A percentile compares a stretch with the other conserved stretches of the same genome.
phyloP scores from a whole-genome alignment of 495 filamentous ascomycete species.

The Penicillium parvum region DNA sequence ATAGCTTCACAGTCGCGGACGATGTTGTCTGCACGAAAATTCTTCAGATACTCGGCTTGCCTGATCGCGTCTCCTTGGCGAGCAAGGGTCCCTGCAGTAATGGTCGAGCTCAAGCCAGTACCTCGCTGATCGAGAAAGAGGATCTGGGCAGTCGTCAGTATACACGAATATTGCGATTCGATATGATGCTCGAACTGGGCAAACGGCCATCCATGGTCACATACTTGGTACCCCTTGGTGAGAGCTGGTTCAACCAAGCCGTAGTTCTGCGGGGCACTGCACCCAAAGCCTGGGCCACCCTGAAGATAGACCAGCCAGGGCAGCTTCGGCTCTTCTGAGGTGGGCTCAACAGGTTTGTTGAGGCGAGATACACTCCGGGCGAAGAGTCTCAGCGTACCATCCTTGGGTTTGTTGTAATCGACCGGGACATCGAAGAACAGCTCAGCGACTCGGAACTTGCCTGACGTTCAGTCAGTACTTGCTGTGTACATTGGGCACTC shows the following conservation, averaged over 20 bases:
- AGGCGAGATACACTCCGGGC: constrained; percentile 64
- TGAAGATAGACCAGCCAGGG: constrained; percentile 65
- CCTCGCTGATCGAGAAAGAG: constrained; percentile 86
- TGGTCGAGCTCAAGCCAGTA: constrained; percentile 75
- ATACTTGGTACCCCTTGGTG: constrained; percentile 70
- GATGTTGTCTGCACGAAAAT: constrained; percentile 84
- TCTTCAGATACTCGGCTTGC: constrained; percentile 78
- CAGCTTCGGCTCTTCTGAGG: constrained; percentile 47
- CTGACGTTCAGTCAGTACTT: constrained; percentile 38
- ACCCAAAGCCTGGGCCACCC: constrained; percentile 77
- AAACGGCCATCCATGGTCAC: neutral
- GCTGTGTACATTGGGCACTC: neutral
- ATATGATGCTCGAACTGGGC: no score
- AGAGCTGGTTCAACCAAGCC: constrained; percentile 64
- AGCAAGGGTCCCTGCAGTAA: constrained; percentile 66
- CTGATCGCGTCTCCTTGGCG: constrained; percentile 55
- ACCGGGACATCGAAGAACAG: constrained; percentile 81
- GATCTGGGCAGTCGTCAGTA: constrained; percentile 42
- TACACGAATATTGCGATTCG: neutral
- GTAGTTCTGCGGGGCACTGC: constrained; percentile 65
- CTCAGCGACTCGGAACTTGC: constrained; percentile 71
- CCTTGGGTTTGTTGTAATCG: constrained; percentile 61
- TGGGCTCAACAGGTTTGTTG: constrained; percentile 55
- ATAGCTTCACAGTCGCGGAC: constrained; percentile 88
- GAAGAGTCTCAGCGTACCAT: constrained; percentile 66